Conservation (phyloP, 805 yeast species). For the Blastobotrys robertii region DNA sequence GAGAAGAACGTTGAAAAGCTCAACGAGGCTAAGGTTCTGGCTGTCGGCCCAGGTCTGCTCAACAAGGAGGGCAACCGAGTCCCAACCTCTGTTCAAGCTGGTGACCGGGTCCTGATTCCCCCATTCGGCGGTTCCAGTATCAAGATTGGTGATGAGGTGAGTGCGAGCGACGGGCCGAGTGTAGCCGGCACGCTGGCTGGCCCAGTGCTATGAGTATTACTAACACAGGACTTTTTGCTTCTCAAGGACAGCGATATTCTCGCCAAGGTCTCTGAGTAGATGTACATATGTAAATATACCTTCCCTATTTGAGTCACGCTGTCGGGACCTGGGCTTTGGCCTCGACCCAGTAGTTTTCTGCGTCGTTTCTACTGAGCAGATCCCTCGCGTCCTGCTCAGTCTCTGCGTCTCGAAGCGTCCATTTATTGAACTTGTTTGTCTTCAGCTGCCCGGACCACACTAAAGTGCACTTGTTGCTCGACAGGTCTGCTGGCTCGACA, state of each 20-base stretch:
- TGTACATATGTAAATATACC: slow-evolving; percentile 2
- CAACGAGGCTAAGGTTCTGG: slow-evolving; percentile 83
- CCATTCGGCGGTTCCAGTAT: slow-evolving; percentile 86
- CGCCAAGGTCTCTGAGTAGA: slow-evolving; percentile 69
- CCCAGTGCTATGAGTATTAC: too few species aligned
- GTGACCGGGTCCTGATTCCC: slow-evolving; percentile 93
- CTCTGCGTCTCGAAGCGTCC: slow-evolving; percentile 54
- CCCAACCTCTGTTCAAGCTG: slow-evolving; percentile 68
- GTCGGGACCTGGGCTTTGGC: slow-evolving; percentile 3
- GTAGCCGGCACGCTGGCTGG: too few species aligned
- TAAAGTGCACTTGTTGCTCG: slow-evolving; percentile 36
- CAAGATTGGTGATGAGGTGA: slow-evolving; percentile 55
- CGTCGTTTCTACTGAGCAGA: slow-evolving; percentile 40
- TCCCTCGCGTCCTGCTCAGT: slow-evolving; percentile 42
- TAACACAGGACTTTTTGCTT: slow-evolving; percentile 46
- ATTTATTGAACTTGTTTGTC: slow-evolving; percentile 47
- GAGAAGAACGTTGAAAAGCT: slow-evolving; percentile 93
- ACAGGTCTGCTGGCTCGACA: slow-evolving; percentile 18
- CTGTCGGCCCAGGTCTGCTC: slow-evolving; percentile 90
- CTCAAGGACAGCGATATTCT: slow-evolving; percentile 92
- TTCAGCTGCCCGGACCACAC: slow-evolving; percentile 66
- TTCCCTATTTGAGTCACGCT: not conserved
- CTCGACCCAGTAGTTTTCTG: slow-evolving; percentile 53
- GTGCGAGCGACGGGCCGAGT: too few species aligned
- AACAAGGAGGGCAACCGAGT: slow-evolving; percentile 67